Evolutionary conservation across 1,284 basidiomycete species (phyloP).

Genomic region (Tylopilus sp.): DNA sequence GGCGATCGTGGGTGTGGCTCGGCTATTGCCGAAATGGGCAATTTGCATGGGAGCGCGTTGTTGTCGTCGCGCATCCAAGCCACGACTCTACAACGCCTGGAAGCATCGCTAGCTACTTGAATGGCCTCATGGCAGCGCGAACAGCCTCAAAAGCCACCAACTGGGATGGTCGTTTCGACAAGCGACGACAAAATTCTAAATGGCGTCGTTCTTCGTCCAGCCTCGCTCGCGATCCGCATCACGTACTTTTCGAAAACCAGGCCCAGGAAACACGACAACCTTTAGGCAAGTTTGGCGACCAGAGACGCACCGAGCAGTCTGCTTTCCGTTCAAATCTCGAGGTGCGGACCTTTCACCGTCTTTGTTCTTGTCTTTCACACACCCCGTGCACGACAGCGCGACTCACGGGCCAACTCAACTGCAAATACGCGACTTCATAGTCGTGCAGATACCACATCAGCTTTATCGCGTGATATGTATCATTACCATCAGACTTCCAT

Average conservation of each 20-base stretch:
- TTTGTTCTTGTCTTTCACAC: slow-evolving; percentile 2
- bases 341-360: slow-evolving; percentile 4
- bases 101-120: background rate
- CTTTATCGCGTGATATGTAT: slow-evolving; percentile 1
- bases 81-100: background rate
- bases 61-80: slow-evolving; percentile 1
- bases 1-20: too few relatives aligned
- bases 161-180: slow-evolving; percentile 20
- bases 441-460: slow-evolving; percentile 15
- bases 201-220: slow-evolving; percentile 15
- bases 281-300: background rate
- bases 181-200: slow-evolving; percentile 6
- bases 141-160: slow-evolving; percentile 14
- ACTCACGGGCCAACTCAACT: background rate
- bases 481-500: slow-evolving; percentile 3
- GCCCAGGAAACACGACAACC: background rate
- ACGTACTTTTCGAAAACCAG: slow-evolving; percentile 1
- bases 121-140: slow-evolving; percentile 14
- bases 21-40: slow-evolving; percentile 18
- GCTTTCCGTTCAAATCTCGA: slow-evolving; percentile 2
- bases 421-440: slow-evolving; percentile 1
- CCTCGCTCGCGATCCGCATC: slow-evolving; percentile 11
- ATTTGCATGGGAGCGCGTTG: slow-evolving; percentile 3
- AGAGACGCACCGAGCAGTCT: slow-evolving; percentile 13
- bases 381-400: slow-evolving; percentile 9